Evolutionary conservation across 352 stramenopile species (phyloP).

Genomic region (Pythium oligandrum): DNA sequence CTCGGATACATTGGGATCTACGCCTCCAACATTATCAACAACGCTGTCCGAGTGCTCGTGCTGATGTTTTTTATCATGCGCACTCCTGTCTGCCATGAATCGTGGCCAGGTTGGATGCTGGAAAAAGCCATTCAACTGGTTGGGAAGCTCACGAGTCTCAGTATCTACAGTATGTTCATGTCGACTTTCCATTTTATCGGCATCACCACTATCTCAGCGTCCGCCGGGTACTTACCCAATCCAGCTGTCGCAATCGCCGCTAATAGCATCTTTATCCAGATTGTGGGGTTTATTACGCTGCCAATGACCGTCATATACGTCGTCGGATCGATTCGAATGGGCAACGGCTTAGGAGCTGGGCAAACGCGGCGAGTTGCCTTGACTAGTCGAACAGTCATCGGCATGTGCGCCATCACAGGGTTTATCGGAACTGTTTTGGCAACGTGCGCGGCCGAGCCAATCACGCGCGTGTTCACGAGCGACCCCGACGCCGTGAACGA

Average conservation of each 20-base stretch:
- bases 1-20: slow-evolving; percentile 33
- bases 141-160: slow-evolving; percentile 16
- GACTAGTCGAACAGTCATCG: slow-evolving; percentile 39
- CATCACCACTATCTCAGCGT: slow-evolving; percentile 42
- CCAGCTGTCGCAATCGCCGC: slow-evolving; percentile 48
- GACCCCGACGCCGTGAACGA: slow-evolving; percentile 21
- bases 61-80: slow-evolving; percentile 24
- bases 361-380: slow-evolving; percentile 37
- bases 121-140: slow-evolving; percentile 14
- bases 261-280: slow-evolving; percentile 48
- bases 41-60: slow-evolving; percentile 24
- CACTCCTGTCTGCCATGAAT: slow-evolving; percentile 21
- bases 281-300: slow-evolving; percentile 51
- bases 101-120: slow-evolving; percentile 30
- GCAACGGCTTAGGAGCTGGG: slow-evolving; percentile 53
- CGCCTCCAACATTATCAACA: slow-evolving; percentile 23
- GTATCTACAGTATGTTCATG: slow-evolving; percentile 51
- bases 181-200: slow-evolving; percentile 45
- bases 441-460: slow-evolving; percentile 27
- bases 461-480: slow-evolving; percentile 40
- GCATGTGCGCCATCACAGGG: slow-evolving; percentile 27
- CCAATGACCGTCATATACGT: slow-evolving; percentile 48
- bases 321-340: slow-evolving; percentile 53
- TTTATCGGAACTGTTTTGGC: slow-evolving; percentile 30
- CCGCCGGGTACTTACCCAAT: slow-evolving; percentile 45